Base-by-base conservation (phyloP, 202 grass and related monocot species). In the Tripidium arundinaceum region DNA sequence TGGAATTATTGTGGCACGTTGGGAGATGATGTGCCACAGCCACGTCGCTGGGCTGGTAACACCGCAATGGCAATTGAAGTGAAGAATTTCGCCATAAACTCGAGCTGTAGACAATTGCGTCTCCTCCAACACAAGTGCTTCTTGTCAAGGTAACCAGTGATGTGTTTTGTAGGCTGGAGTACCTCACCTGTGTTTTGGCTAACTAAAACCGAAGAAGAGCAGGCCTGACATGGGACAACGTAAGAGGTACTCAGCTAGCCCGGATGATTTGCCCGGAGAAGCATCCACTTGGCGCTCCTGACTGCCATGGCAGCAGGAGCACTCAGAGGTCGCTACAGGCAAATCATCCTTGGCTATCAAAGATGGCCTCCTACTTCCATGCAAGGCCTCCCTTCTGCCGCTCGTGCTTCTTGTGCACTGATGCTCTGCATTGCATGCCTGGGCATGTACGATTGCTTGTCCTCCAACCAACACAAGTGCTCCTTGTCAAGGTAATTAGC, bases 341-440 rank as follows among this genome's bases (percentile, higher is more conserved):
- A 31, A 83, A 88, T 88, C 86, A 89, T 89, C 82, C 83, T 77
- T 89, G 87, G 87, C 83, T 89, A 79, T 62, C 87, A 9, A 74
- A 89, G 83, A 73, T 82, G 19, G 29, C 78, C 87, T 85, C 78
- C 33, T 78, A 68, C 67, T 12, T 50, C 59, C 66, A 85, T 89
- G 78, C 34, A 11, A 85, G 67, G 36, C 67, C 60, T 78, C 72
- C 0, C 78, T 11, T 42, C 12, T 42, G 24, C 22, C 2, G 7
- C 1, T 34, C 25, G 29, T 31, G 29, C 29, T 31, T 1, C 29
- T 67, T 1, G 18, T 74, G 2, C 72, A 70, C 42, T 70, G 70
- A 71, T 76, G 36, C 34, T 59, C 26, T 21, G 19, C 50, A 54
- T 38, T 76, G 81, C 77, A 72, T 77, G 65, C 18, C 8, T 34